Evolutionary conservation across 192 early-diverging fungal genomes (phyloP).

Genomic region (Backusella mclennaniae): DNA sequence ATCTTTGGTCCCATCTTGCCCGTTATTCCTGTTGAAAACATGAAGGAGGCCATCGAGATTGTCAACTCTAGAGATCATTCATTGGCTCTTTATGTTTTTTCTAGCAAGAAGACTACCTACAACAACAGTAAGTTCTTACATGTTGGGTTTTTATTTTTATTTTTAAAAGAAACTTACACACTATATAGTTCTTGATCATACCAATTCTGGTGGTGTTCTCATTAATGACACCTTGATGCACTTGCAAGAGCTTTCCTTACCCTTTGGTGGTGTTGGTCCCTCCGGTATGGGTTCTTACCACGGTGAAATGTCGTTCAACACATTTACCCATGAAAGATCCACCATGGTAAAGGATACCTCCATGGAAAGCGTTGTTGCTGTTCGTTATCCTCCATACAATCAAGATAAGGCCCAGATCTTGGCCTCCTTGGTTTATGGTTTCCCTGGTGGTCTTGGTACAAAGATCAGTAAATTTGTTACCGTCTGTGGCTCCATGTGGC

Average conservation of each 20-base stretch:
- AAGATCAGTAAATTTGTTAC: slow-evolving; percentile 9
- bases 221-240: slow-evolving; percentile 80
- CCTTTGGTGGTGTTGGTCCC: slow-evolving; percentile 81
- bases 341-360: slow-evolving; percentile 45
- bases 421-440: slow-evolving; percentile 17
- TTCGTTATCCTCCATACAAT: slow-evolving; percentile 40
- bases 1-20: slow-evolving; percentile 71
- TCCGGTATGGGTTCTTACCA: slow-evolving; percentile 82
- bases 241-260: slow-evolving; percentile 48
- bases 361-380: slow-evolving; percentile 32
- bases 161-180: not conserved
- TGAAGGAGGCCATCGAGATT: slow-evolving; percentile 37
- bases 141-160: slow-evolving; percentile 28
- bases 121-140: slow-evolving; percentile 33
- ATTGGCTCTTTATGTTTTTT: slow-evolving; percentile 34
- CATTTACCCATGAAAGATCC: slow-evolving; percentile 69
- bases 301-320: slow-evolving; percentile 66
- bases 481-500: slow-evolving; percentile 1
- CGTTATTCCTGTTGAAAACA: slow-evolving; percentile 38
- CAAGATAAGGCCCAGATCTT: slow-evolving; percentile 23
- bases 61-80: slow-evolving; percentile 27
- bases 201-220: slow-evolving; percentile 63
- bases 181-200: slow-evolving; percentile 33
- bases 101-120: slow-evolving; percentile 16
- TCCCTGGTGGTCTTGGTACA: slow-evolving; percentile 1